Evolutionary conservation across 108 stramenopile species (phyloP).

Genomic region (Skeletonema costatum): DNA sequence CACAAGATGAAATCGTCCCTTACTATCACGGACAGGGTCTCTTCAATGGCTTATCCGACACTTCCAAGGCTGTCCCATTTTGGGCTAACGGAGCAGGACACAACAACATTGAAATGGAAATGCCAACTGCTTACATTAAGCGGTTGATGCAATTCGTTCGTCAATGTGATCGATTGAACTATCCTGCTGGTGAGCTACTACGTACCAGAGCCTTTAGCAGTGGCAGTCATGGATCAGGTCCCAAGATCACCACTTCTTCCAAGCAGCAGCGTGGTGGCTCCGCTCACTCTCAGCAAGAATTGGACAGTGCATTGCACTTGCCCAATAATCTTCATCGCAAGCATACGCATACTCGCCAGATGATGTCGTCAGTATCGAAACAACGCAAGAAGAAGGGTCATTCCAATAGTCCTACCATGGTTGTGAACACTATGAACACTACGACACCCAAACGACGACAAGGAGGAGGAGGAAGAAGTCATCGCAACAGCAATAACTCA

Average conservation of each 20-base stretch:
- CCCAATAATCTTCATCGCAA: not conserved
- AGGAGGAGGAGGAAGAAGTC: not conserved
- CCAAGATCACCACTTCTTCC: not conserved
- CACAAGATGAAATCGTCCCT: constrained; percentile 77
- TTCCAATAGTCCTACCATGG: not conserved
- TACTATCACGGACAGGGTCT: constrained; percentile 73
- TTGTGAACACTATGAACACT: not conserved
- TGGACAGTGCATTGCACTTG: not conserved
- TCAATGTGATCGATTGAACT: constrained; percentile 34
- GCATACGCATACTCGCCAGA: not conserved
- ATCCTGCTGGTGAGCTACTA: constrained; percentile 11
- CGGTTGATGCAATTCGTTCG: constrained; percentile 45
- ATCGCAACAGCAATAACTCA: not conserved
- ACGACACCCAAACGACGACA: not conserved
- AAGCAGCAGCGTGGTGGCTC: not conserved
- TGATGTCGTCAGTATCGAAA: not conserved
- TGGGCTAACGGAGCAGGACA: constrained; percentile 80
- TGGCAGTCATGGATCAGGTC: not conserved
- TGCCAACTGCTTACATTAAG: constrained; percentile 51
- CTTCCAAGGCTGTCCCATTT: constrained; percentile 69
- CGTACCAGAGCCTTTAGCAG: not conserved
- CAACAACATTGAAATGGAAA: constrained; percentile 56
- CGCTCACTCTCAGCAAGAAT: not conserved
- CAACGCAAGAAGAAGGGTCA: constrained; percentile 25
- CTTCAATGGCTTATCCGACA: constrained; percentile 55